Evolutionary conservation across 345 rosid genomes (phyloP).

Genomic region (Corchorus olitorius): DNA sequence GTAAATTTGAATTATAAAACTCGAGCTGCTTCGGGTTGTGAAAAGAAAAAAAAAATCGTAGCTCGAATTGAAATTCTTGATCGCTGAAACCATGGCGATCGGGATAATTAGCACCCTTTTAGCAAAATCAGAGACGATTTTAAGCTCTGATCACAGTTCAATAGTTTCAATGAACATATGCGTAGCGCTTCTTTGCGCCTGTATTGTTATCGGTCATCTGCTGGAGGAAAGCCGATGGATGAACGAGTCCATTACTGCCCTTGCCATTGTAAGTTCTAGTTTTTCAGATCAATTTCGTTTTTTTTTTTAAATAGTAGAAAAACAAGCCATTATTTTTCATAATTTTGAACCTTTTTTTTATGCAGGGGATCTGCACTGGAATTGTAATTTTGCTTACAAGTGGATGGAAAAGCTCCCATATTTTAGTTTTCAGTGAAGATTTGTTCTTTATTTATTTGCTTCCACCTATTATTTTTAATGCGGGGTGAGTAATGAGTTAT

Average conservation of each 20-base stretch:
- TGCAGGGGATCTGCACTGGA: slow-evolving; percentile 90
- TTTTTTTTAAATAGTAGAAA: background rate
- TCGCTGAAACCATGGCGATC: slow-evolving; percentile 40
- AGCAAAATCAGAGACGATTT: slow-evolving; percentile 32
- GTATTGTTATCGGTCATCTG: slow-evolving; percentile 87
- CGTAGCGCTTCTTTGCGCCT: slow-evolving; percentile 83
- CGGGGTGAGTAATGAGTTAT: slow-evolving; percentile 67
- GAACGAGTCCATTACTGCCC: slow-evolving; percentile 96
- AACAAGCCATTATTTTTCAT: background rate
- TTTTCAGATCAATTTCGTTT: background rate
- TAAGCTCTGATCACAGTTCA: slow-evolving; percentile 68
- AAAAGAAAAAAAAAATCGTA: background rate
- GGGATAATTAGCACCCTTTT: slow-evolving; percentile 34
- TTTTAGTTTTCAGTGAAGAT: slow-evolving; percentile 94
- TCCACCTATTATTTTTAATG: slow-evolving; percentile 96
- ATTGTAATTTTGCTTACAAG: slow-evolving; percentile 76
- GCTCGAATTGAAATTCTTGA: background rate
- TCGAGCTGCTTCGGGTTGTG: background rate
- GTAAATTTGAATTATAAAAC: background rate
- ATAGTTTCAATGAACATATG: slow-evolving; percentile 87
- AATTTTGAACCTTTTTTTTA: background rate
- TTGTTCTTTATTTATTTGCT: slow-evolving; percentile 96
- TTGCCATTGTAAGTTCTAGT: slow-evolving; percentile 61
- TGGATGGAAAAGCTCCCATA: slow-evolving; percentile 77
- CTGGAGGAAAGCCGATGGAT: slow-evolving; percentile 84